phyloP scores from a whole-genome alignment of 2,329 filamentous ascomycete species.

The Leptographium galeiforme region DNA sequence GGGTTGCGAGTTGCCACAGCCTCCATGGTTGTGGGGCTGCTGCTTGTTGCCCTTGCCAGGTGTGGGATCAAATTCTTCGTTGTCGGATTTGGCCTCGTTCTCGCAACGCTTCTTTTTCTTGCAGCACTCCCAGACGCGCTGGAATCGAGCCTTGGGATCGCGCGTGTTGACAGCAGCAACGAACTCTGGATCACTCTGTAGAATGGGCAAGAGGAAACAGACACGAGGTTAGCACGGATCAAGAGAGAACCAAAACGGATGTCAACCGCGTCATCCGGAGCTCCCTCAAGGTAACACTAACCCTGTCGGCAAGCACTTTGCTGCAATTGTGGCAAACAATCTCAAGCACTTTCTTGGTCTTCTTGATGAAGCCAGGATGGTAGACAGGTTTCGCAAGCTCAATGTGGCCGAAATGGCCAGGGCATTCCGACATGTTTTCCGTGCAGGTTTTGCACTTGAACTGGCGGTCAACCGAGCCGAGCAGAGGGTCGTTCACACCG shows the following conservation, averaged over 20 bases:
- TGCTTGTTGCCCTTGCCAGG: slow-evolving; percentile 37
- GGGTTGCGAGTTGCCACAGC: slow-evolving; percentile 85
- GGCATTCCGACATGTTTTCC: slow-evolving; percentile 90
- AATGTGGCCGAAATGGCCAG: slow-evolving; percentile 97
- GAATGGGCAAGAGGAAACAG: slow-evolving; percentile 19
- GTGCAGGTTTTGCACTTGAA: slow-evolving; percentile 95
- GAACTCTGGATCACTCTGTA: slow-evolving; percentile 71
- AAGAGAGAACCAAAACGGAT: slow-evolving; percentile 23
- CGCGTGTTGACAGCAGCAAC: slow-evolving; percentile 67
- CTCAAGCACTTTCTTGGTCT: slow-evolving; percentile 98
- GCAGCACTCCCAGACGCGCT: slow-evolving; percentile 81
- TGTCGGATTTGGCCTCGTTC: slow-evolving; percentile 49
- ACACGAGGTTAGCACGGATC: slow-evolving; percentile 9
- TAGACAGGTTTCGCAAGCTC: slow-evolving; percentile 94
- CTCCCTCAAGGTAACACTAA: slow-evolving; percentile 55
- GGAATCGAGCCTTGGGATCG: slow-evolving; percentile 90
- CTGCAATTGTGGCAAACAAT: slow-evolving; percentile 98
- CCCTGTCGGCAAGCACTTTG: slow-evolving; percentile 93
- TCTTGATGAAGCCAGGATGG: slow-evolving; percentile 91
- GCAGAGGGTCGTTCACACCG: slow-evolving; percentile 87
- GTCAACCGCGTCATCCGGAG: neutral
- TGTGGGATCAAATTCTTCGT: slow-evolving; percentile 48
- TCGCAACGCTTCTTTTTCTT: slow-evolving; percentile 81
- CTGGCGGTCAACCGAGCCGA: slow-evolving; percentile 91
- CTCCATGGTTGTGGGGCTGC: slow-evolving; percentile 55